phyloP scores from a whole-genome alignment of 257 asterid species.

The Penstemon barbatus region DNA sequence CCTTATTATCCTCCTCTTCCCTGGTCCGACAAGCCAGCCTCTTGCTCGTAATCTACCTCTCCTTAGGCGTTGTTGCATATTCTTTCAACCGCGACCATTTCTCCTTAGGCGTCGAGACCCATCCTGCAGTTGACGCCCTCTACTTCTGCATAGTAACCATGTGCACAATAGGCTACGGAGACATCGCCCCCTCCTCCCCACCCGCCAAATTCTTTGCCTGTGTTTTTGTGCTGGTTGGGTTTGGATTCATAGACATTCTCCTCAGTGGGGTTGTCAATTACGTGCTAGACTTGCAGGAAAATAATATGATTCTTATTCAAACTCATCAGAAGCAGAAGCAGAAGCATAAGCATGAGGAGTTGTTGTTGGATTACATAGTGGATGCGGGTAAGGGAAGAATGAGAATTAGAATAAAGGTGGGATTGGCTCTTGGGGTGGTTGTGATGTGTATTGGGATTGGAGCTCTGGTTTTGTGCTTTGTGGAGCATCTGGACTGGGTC shows the following conservation, averaged over 20 bases:
- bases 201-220: constrained; percentile 50
- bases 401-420: constrained; percentile 54
- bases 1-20: constrained; percentile 22
- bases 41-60: constrained; percentile 42
- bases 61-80: constrained; percentile 46
- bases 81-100: constrained; percentile 46
- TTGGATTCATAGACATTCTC: constrained; percentile 53
- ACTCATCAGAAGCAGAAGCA: neutral
- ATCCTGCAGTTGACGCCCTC: constrained; percentile 52
- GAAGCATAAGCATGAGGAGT: neutral
- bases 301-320: constrained; percentile 32
- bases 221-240: constrained; percentile 52
- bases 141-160: constrained; percentile 61
- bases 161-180: constrained; percentile 68
- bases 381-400: constrained; percentile 62
- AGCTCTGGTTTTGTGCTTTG: constrained; percentile 33
- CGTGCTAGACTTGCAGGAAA: constrained; percentile 59
- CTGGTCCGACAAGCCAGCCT: constrained; percentile 40
- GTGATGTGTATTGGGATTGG: constrained; percentile 49
- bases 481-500: constrained; percentile 41
- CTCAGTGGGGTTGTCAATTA: constrained; percentile 48
- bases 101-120: constrained; percentile 47
- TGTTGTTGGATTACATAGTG: constrained; percentile 33
- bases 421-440: constrained; percentile 47
- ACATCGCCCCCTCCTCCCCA: constrained; percentile 53